Evolutionary conservation across 805 yeast species (phyloP), one percentile per base, ranked within the genome.

Genomic region (Metschnikowia henanensis): DNA sequence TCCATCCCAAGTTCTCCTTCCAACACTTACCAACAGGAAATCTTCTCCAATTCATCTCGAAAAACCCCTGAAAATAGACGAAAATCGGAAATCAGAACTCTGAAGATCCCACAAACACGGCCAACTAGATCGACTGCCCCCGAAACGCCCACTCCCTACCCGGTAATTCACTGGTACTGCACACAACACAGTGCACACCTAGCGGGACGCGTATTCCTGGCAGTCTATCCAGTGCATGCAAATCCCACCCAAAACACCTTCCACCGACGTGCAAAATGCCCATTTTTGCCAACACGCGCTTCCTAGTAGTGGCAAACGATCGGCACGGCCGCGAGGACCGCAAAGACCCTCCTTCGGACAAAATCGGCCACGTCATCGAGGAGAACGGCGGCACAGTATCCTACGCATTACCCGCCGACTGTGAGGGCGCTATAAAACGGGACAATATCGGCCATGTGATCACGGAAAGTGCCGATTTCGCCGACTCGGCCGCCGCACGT

Each of bases 391-490:
- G 56, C 25, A 13, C 25, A 23, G 5, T 22, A 17, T 12, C 4
- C 17, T 21, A 33, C 28, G 16, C 19, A 36, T n/a, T 32, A 13
- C 17, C n/a, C 33, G n/a, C 31, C 39, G 15, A 22, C 30, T 29
- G 47, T 4, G n/a, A 5, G 12, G 40, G 36, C n/a, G 22, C 30
- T 15, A 41, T 46, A 7, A 37, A 37, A 7, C 13, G 23, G 19
- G 39, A 30, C 37, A 25, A 21, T 12, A 55, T 66, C 21, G 66
- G 76, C 8, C 82, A 82, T 55, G 64, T 87, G 16, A 70, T 87
- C 13, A 64, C 87, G 16, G 62, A 67, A 32, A 64, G 77, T 5
- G 62, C 70, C 16, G 71, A 77, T 20, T 86, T 85, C 50, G 72
- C 74, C 3, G 81, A 76, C 23, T 80, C 72, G 53, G 53, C 49